Percentiles rank a stretch among this genome's conserved stretches.
Conservation (phyloP, 352 stramenopile genomes). For the Phytopythium mirpurense region DNA sequence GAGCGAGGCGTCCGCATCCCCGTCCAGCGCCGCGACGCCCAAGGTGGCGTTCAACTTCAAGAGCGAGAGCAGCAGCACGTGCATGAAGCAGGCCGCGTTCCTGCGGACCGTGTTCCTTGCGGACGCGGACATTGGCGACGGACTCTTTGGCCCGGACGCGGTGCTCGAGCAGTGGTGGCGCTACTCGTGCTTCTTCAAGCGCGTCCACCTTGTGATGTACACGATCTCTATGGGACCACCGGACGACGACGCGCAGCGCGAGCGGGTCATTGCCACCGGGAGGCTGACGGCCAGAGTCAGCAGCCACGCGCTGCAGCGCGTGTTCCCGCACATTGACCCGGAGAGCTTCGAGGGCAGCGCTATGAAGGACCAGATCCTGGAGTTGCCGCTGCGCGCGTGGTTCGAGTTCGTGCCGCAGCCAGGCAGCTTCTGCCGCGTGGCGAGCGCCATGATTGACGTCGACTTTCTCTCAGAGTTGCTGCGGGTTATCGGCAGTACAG, state of each 20-base stretch:
- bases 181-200: constrained; percentile 27
- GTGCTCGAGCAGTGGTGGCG: constrained; percentile 33
- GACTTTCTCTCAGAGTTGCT: constrained; percentile 22
- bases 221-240: not conserved
- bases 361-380: constrained; percentile 20
- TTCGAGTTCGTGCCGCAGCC: constrained; percentile 15
- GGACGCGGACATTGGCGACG: constrained; percentile 26
- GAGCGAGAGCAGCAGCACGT: constrained; percentile 2
- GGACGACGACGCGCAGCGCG: not conserved
- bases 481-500: constrained; percentile 15
- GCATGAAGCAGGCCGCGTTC: constrained; percentile 32
- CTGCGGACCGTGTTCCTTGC: constrained; percentile 25
- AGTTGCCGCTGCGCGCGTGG: constrained; percentile 21
- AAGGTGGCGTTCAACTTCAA: constrained; percentile 1
- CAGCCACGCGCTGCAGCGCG: constrained; percentile 22
- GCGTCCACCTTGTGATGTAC: constrained; percentile 27
- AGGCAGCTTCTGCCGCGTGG: constrained; percentile 9
- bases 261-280: constrained; percentile 13
- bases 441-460: constrained; percentile 21
- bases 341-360: constrained; percentile 26
- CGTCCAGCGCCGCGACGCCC: not conserved
- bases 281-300: constrained; percentile 24
- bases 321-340: constrained; percentile 33
- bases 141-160: constrained; percentile 16
- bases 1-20: not conserved